Base-by-base conservation (phyloP, 306 rosid species). In the Oxytropis ochrocephala region DNA sequence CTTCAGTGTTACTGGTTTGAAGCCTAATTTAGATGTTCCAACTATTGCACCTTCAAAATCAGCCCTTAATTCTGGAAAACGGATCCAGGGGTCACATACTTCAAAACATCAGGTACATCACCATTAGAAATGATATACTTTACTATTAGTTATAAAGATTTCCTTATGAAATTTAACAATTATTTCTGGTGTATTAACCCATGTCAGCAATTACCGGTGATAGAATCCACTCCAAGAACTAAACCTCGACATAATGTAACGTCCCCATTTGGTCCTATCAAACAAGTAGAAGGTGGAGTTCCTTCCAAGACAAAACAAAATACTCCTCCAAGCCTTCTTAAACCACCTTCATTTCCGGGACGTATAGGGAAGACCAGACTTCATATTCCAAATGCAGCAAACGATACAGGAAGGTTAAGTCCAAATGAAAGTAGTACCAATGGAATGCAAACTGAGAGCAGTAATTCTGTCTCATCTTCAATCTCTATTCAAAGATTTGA, bases 401-500 rank as follows among this genome's bases (percentile, higher is more conserved):
- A 63, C 64, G 70, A 68, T 80, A 50, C 33, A 30, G 57, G 54
- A 48, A 85, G 73, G 62, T 42, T 53, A 48, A 56, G 67, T 82
- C 66, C 80, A 59, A 80, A 67, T 35, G 90, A 85, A 78, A 83
- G 67, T 11, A 64, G 72, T 77, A 80, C 83, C 42, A 88, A 79
- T 78, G 89, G 84, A 84, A 76, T 83, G 83, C 89, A 79, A 51
- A 82, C 84, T 6, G 87, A 80, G 35, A 73, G 85, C 78, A 81
- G 90, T 70, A 86, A 85, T 77, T 93, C 90, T n/a, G 68, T 86
- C 64, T 79, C 87, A 70, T 84, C 98, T 54, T 86, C 88, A 13
- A 73, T 82, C 78, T 92, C 98, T 51, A 77, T 85, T 77, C 96
- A 88, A 79, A 75, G 72, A 67, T 86, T 88, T 52, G 91, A 92